A percentile compares a stretch with the other conserved stretches of the same genome.
Evolutionary conservation across 352 stramenopile species (phyloP).

Genomic region (Pythium dissimile): DNA sequence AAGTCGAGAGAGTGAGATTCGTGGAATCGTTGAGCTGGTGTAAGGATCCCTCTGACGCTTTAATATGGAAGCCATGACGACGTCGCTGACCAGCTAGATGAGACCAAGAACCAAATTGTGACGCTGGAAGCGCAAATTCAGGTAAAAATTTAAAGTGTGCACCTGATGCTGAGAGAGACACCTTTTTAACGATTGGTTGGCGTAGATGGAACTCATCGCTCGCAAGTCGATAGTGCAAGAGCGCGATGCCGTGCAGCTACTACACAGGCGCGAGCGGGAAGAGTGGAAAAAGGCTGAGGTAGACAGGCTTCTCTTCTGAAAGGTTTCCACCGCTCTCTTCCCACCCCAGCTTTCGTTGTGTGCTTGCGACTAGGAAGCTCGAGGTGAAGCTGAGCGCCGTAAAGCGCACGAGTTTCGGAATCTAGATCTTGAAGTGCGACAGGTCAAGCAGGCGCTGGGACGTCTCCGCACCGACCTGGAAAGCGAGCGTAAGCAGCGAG

Average conservation of each 20-base stretch:
- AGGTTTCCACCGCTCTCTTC: too few relatives aligned
- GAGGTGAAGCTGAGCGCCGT: constrained; percentile 24
- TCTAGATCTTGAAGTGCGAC: constrained; percentile 51
- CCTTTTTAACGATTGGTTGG: neutral
- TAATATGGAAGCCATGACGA: constrained; percentile 24
- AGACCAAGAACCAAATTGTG: constrained; percentile 30
- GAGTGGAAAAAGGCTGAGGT: constrained; percentile 47
- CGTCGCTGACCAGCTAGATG: constrained; percentile 31
- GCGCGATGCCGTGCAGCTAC: constrained; percentile 35
- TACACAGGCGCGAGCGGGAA: constrained; percentile 34
- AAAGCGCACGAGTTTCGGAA: constrained; percentile 44
- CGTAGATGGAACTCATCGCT: constrained; percentile 46
- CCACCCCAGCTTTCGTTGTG: too few relatives aligned
- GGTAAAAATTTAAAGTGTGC: constrained; percentile 15
- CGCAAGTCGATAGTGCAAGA: constrained; percentile 42
- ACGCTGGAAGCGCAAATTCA: constrained; percentile 51
- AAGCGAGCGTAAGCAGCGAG: constrained; percentile 37
- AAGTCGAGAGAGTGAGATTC: constrained; percentile 30
- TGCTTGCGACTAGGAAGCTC: constrained; percentile 1
- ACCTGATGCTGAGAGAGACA: neutral
- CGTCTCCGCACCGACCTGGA: constrained; percentile 47
- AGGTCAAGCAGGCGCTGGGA: constrained; percentile 36
- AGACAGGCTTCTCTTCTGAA: too few relatives aligned
- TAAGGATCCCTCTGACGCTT: neutral
- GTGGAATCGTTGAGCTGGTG: neutral